Conservation (phyloP, 2,329 filamentous ascomycete genomes). For the Corinectria fuckeliana region DNA sequence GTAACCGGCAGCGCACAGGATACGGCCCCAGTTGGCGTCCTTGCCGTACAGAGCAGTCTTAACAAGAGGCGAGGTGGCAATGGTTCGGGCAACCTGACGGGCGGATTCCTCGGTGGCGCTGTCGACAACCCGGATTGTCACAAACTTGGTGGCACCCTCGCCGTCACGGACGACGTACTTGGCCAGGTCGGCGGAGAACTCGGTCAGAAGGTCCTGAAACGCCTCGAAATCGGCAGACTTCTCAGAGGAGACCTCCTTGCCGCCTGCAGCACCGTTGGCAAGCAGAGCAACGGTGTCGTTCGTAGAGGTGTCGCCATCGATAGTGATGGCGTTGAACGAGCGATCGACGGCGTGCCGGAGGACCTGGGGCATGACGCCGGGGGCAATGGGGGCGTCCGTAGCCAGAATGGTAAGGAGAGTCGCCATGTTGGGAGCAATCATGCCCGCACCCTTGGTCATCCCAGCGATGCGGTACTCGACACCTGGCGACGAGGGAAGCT, state of each 20-base stretch:
- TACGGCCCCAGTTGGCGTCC: constrained; percentile 98
- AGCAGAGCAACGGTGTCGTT: constrained; percentile 95
- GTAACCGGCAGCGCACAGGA: constrained; percentile 93
- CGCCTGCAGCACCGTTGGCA: constrained; percentile 93
- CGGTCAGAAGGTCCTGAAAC: constrained; percentile 73
- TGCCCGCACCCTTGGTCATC: constrained; percentile 97
- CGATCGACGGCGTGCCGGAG: constrained; percentile 78
- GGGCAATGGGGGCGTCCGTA: constrained; percentile 84
- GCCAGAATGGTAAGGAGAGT: constrained; percentile 91
- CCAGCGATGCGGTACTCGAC: constrained; percentile 85
- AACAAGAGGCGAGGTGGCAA: constrained; percentile 90
- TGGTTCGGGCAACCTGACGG: constrained; percentile 81
- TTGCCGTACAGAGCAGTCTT: constrained; percentile 97
- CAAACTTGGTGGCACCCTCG: constrained; percentile 97
- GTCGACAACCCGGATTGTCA: constrained; percentile 85
- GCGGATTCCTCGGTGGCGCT: constrained; percentile 73
- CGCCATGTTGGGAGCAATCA: constrained; percentile 99
- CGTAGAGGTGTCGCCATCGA: constrained; percentile 96
- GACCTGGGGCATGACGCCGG: constrained; percentile 69
- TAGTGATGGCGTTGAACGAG: constrained; percentile 96
- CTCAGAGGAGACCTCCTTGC: constrained; percentile 63
- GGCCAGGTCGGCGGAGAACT: constrained; percentile 83
- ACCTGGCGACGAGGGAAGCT: constrained; percentile 77
- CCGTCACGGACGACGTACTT: constrained; percentile 95
- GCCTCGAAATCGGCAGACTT: constrained; percentile 69